Base-by-base conservation (phyloP, 257 asterid species). In the Coffea eugenioides region DNA sequence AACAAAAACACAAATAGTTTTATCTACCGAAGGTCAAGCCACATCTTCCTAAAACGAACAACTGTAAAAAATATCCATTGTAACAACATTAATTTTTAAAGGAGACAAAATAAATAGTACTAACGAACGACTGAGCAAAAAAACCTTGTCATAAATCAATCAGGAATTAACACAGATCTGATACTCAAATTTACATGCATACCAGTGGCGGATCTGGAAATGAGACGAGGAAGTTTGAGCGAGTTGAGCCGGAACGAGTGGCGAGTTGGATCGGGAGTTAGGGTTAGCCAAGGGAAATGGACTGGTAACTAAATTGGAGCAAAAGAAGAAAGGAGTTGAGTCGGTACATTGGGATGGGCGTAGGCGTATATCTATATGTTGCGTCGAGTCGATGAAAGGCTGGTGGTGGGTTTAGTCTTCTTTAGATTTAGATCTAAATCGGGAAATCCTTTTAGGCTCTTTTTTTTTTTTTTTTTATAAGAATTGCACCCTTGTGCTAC, bases 131-230 rank as follows among this genome's bases (percentile, higher is more conserved):
- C 7, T 27, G 39, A n/a, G n/a, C 21, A 11, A 49, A 41, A 82
- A 21, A 25, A 45, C 21, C 15, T 39, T 5, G 59, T n/a, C 5
- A 75, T 13, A 41, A 59, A 34, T 54, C 76, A 77, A 66, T n/a
- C 46, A 67, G 25, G 20, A 36, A 71, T 36, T 45, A 52, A 46
- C 49, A 34, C 25, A 72, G 79, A 77, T 78, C 81, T 62, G 56
- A 14, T 16, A 5, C 41, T 36, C 10, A 36, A 27, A 18, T 3
- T 39, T 3, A 12, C 4, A 57, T 49, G 77, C 76, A 25, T 82
- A 82, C 79, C 85, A 14, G 59, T 23, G 52, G 54, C 25, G 79
- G 82, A 82, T 82, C 76, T 73, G 82, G 77, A 46, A 65, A 77
- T 20, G 27, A 67, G 57, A 52, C 25, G 36, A n/a, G 39, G 18